Conservation (phyloP, 148 eudicot genomes). For the Rhododendron williamsianum region DNA sequence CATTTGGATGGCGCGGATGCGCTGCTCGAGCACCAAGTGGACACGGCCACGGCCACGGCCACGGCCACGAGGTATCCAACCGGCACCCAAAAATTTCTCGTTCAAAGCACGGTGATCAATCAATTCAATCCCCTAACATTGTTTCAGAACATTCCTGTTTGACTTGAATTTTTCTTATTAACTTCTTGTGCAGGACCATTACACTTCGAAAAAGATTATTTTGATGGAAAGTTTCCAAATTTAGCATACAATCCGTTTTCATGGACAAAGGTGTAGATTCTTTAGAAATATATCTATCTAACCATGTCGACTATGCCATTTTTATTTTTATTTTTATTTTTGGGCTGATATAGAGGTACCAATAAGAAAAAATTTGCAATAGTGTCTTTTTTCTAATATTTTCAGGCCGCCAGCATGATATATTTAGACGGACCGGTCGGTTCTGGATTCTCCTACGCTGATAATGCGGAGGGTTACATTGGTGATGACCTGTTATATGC, state of each 20-base stretch:
- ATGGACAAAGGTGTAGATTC: conserved; percentile 14
- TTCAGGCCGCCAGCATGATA: conserved; percentile 12
- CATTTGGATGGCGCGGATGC: too few species aligned
- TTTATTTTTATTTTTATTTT: not conserved
- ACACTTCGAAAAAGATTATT: not conserved
- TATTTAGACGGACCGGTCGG: conserved; percentile 9
- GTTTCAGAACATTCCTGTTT: not conserved
- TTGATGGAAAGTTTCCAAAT: not conserved
- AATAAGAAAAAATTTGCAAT: not conserved
- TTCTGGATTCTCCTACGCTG: conserved; percentile 15
- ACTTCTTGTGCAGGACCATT: conserved; percentile 5
- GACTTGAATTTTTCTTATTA: not conserved
- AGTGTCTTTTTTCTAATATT: not conserved
- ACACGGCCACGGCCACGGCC: too few species aligned
- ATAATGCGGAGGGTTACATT: not conserved
- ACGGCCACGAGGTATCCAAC: too few species aligned
- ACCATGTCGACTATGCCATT: not conserved
- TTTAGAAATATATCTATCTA: not conserved
- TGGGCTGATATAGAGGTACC: too few species aligned
- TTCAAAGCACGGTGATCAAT: too few species aligned
- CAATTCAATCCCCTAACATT: too few species aligned
- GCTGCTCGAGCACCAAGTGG: too few species aligned
- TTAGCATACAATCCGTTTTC: conserved; percentile 7
- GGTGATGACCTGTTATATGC: not conserved
- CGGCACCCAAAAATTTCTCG: too few species aligned